Conservation (phyloP, 1,284 basidiomycete genomes). For the Sutorius eximius region DNA sequence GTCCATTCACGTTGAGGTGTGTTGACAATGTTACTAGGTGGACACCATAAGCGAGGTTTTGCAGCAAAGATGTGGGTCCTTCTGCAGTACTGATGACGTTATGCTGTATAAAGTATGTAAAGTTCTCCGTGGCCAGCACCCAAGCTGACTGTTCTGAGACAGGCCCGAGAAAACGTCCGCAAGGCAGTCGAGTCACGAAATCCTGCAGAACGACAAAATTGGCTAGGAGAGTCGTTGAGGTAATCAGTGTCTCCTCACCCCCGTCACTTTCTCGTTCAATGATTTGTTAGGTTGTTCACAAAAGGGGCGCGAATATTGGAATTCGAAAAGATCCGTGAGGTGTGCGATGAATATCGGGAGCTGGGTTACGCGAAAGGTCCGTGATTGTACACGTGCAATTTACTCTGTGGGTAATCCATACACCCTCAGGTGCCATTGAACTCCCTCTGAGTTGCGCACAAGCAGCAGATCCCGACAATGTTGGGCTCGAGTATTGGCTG, state of each 20-base stretch:
- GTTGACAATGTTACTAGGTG: constrained; percentile 53
- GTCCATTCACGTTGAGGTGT: constrained; percentile 1
- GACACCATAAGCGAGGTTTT: constrained; percentile 95
- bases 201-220: constrained; percentile 68
- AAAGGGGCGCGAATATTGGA: constrained; percentile 86
- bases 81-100: constrained; percentile 98
- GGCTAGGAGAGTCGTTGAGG: constrained; percentile 82
- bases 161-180: constrained; percentile 93
- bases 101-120: constrained; percentile 86
- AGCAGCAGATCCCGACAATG: constrained; percentile 75
- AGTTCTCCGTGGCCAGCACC: constrained; percentile 8
- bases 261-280: constrained; percentile 4
- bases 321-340: constrained; percentile 81
- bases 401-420: constrained; percentile 3
- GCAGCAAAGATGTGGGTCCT: constrained; percentile 93
- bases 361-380: constrained; percentile 79
- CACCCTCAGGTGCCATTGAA: constrained; percentile 71
- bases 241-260: constrained; percentile 25
- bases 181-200: constrained; percentile 85
- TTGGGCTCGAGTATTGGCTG: constrained; percentile 78
- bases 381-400: constrained; percentile 1
- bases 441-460: constrained; percentile 85
- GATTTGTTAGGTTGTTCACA: constrained; percentile 67
- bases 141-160: constrained; percentile 10
- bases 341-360: constrained; percentile 84